phyloP scores from a whole-genome alignment of 331 rosid genomes.

The Prunus yedoensis region DNA sequence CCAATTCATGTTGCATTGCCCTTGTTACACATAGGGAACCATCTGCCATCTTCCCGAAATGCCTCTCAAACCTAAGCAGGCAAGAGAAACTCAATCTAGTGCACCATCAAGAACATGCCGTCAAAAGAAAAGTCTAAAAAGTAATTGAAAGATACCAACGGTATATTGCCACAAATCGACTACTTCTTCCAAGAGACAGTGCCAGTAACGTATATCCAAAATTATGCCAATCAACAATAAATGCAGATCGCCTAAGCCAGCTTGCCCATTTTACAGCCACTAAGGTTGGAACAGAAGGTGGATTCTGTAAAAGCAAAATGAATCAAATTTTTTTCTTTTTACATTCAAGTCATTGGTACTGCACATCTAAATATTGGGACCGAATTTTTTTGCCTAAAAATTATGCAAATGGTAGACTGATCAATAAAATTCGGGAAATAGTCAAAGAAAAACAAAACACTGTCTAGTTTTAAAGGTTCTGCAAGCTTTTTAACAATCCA shows the following conservation, averaged over 20 bases:
- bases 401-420: not conserved
- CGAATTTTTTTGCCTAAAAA: not conserved
- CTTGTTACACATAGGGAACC: conserved; percentile 87
- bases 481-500: not conserved
- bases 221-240: conserved; percentile 96
- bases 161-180: conserved; percentile 68
- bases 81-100: conserved; percentile 25
- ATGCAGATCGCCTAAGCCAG: conserved; percentile 67
- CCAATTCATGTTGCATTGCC: conserved; percentile 98
- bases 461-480: not conserved
- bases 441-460: not conserved
- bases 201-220: conserved; percentile 90
- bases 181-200: conserved; percentile 85
- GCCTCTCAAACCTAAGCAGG: conserved; percentile 74
- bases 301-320: conserved; percentile 67
- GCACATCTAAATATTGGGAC: not conserved
- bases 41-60: conserved; percentile 90
- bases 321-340: not conserved
- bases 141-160: conserved; percentile 62
- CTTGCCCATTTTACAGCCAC: conserved; percentile 95
- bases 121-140: conserved; percentile 21
- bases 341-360: not conserved
- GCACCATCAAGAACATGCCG: conserved; percentile 20
- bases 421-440: not conserved
- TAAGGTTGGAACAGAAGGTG: conserved; percentile 96